Conservation (phyloP, 2,329 filamentous ascomycete species). For the Hymenoscyphus infarciens region DNA sequence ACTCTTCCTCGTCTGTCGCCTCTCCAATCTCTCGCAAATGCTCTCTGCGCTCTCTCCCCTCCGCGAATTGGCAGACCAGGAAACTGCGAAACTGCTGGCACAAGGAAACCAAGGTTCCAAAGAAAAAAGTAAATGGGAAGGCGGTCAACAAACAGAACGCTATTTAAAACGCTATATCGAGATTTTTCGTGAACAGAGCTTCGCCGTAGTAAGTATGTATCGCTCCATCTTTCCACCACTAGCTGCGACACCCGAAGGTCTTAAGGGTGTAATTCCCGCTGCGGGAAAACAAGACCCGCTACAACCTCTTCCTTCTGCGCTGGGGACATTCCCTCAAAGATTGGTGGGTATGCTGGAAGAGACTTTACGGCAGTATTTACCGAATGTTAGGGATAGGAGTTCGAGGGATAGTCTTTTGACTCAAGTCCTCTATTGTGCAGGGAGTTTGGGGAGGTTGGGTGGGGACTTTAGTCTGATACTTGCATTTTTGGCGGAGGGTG, state of each 20-base stretch:
- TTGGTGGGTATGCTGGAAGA: conserved; percentile 77
- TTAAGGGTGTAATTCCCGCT: conserved; percentile 18
- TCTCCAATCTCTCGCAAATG: conserved; percentile 74
- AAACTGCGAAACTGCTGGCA: conserved; percentile 44
- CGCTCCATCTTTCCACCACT: conserved; percentile 74
- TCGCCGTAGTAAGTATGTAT: conserved; percentile 92
- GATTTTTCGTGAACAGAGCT: conserved; percentile 96
- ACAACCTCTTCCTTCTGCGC: conserved; percentile 66
- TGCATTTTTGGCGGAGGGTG: conserved; percentile 48
- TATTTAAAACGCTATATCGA: conserved; percentile 96
- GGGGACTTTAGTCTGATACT: conserved; percentile 91
- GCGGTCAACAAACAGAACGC: conserved; percentile 87
- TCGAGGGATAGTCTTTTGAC: conserved; percentile 85
- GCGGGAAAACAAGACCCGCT: conserved; percentile 40
- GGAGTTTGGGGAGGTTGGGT: conserved; percentile 82
- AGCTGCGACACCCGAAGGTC: conserved; percentile 19
- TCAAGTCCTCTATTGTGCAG: conserved; percentile 89
- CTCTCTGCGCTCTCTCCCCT: conserved; percentile 82
- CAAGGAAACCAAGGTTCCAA: conserved; percentile 15
- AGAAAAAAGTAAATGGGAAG: conserved; percentile 48
- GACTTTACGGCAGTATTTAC: conserved; percentile 72
- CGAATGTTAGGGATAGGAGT: conserved; percentile 74
- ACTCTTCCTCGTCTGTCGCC: conserved; percentile 81
- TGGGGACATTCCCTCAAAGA: conserved; percentile 81
- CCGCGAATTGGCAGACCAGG: conserved; percentile 84